Evolutionary conservation across 345 rosid genomes (phyloP).

Genomic region (Salix dunnii): DNA sequence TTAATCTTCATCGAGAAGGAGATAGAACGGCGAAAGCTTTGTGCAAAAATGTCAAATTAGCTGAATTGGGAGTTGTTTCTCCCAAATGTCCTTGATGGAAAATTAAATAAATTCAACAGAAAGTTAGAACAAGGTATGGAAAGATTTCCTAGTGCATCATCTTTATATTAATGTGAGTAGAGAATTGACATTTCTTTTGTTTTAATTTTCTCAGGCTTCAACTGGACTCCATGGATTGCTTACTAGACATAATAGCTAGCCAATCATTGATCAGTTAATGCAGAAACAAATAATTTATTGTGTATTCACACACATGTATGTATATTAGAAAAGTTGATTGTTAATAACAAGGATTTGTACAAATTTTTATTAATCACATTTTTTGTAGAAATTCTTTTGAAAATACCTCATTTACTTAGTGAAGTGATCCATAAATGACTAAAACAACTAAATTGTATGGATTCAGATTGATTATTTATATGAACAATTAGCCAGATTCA

Average conservation of each 20-base stretch:
- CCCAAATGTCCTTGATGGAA: conserved; percentile 41
- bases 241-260: neutral
- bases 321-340: neutral
- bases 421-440: too few species aligned
- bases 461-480: too few species aligned
- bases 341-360: neutral
- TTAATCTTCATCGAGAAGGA: conserved; percentile 35
- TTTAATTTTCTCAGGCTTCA: neutral
- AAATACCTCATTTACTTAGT: too few species aligned
- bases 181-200: neutral
- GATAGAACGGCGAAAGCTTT: conserved; percentile 31
- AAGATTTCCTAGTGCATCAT: neutral
- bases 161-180: neutral
- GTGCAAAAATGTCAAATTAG: conserved; percentile 49
- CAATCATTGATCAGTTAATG: neutral
- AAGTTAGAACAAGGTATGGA: neutral
- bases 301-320: neutral
- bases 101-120: neutral
- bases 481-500: too few species aligned
- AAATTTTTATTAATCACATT: too few species aligned
- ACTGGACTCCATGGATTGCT: neutral
- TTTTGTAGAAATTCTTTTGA: too few species aligned
- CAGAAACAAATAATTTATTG: neutral
- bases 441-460: too few species aligned
- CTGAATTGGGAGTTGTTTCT: conserved; percentile 43